These are phyloP conservation scores for Clonostachys sp. DNA, from an alignment of 2,329 filamentous ascomycete species.

Conservation along the genomic window DNA sequence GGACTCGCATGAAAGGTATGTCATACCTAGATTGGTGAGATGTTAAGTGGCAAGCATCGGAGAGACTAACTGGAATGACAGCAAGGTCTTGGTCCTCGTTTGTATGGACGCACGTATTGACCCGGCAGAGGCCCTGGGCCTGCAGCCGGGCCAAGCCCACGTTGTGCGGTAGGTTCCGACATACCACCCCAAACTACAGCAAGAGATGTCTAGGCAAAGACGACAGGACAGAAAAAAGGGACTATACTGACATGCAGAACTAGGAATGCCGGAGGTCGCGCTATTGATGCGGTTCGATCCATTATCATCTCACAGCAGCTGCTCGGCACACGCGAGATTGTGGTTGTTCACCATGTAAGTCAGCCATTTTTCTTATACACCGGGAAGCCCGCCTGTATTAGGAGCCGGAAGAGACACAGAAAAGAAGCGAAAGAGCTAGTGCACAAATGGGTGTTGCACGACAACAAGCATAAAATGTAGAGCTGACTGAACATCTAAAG, in stretches of 20 bases:
- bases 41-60: too few species aligned
- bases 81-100: slow-evolving; percentile 46
- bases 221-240: too few species aligned
- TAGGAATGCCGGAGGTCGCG: slow-evolving; percentile 66
- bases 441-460: too few species aligned
- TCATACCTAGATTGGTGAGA: too few species aligned
- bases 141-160: slow-evolving; percentile 72
- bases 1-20: slow-evolving; percentile 46
- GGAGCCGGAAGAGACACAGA: too few species aligned
- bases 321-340: slow-evolving; percentile 69
- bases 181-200: too few species aligned
- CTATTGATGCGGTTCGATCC: slow-evolving; percentile 65
- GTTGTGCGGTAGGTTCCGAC: slow-evolving; percentile 40
- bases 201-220: too few species aligned
- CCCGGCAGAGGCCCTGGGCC: slow-evolving; percentile 63
- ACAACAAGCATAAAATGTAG: too few species aligned
- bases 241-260: slow-evolving; percentile 27
- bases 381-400: not conserved
- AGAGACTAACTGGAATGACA: not conserved
- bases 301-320: slow-evolving; percentile 77
- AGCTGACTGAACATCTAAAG: slow-evolving; percentile 9
- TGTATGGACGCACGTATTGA: slow-evolving; percentile 81
- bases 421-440: too few species aligned
- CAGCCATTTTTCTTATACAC: not conserved
- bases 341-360: slow-evolving; percentile 63